These are phyloP conservation scores for Alternaria brassicicola DNA, from an alignment of 2,329 filamentous ascomycete species.

Conservation along the genomic window DNA sequence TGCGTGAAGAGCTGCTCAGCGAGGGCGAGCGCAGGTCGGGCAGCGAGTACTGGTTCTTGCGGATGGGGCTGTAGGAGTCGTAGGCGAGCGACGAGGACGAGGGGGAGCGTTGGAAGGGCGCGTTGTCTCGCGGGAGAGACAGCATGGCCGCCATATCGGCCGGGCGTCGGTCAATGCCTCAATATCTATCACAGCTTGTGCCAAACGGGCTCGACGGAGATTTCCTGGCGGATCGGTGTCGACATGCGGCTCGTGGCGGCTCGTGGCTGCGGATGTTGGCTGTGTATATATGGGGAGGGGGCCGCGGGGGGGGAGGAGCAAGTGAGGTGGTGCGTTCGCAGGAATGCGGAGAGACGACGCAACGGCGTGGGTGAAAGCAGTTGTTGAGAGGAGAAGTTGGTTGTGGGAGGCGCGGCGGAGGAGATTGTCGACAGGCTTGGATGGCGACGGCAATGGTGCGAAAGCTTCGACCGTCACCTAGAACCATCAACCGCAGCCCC, in stretches of 20 bases:
- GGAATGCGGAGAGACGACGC: constrained; percentile 15
- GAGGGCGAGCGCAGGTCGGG: constrained; percentile 47
- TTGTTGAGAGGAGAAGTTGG: neutral
- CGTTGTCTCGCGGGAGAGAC: constrained; percentile 38
- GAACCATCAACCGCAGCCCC: constrained; percentile 3
- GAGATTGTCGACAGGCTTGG: constrained; percentile 12
- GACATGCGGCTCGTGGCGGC: constrained; percentile 43
- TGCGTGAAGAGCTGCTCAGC: constrained; percentile 45
- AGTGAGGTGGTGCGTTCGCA: constrained; percentile 10
- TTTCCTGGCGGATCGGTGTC: constrained; percentile 23
- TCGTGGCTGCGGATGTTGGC: constrained; percentile 2
- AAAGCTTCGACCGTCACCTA: constrained; percentile 13
- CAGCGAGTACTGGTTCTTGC: constrained; percentile 44
- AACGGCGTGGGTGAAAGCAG: constrained; percentile 1
- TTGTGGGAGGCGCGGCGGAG: neutral
- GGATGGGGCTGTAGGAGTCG: constrained; percentile 42
- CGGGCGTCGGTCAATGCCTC: constrained; percentile 29
- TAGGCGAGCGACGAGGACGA: constrained; percentile 55
- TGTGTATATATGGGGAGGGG: constrained; percentile 5
- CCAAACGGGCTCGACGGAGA: constrained; percentile 36
- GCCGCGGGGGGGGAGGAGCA: constrained; percentile 7
- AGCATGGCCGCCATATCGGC: constrained; percentile 49
- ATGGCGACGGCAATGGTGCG: constrained; percentile 10
- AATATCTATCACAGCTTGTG: constrained; percentile 29
- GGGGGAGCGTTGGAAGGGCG: constrained; percentile 51